Percentiles rank a stretch among this genome's conserved stretches.
phyloP scores from a whole-genome alignment of 1,139 yeast species.

The Debaryomyces nepalensis region DNA sequence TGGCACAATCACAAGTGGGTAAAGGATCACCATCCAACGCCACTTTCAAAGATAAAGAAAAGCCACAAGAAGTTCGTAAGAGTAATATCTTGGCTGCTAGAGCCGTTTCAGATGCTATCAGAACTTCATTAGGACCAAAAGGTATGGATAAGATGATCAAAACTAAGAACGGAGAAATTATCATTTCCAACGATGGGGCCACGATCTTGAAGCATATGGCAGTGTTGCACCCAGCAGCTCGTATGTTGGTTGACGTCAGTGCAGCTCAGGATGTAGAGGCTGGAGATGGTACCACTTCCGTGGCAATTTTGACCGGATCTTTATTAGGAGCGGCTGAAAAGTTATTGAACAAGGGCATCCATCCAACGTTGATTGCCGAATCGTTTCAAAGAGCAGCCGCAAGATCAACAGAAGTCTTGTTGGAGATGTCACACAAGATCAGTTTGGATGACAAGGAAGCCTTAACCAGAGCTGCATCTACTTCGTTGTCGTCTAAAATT shows the following conservation, averaged over 20 bases:
- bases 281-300: conserved; percentile 98
- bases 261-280: conserved; percentile 99
- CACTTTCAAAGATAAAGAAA: conserved; percentile 90
- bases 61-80: conserved; percentile 96
- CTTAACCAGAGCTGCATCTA: conserved; percentile 87
- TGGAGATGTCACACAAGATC: conserved; percentile 83
- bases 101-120: conserved; percentile 97
- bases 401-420: conserved; percentile 81
- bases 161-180: conserved; percentile 88
- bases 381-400: conserved; percentile 92
- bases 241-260: conserved; percentile 95
- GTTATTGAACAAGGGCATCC: conserved; percentile 86
- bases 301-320: conserved; percentile 94
- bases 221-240: conserved; percentile 96
- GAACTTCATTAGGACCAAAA: conserved; percentile 97
- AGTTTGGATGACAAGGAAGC: conserved; percentile 78
- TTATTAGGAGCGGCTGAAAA: conserved; percentile 93
- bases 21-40: conserved; percentile 71
- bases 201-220: conserved; percentile 97
- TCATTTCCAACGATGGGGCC: conserved; percentile 97
- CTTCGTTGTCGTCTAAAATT: conserved; percentile 91
- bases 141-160: conserved; percentile 99
- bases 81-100: conserved; percentile 94
- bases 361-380: conserved; percentile 94
- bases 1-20: conserved; percentile 28